phyloP scores from a whole-genome alignment of 495 filamentous ascomycete genomes.

The Evernia prunastri region DNA sequence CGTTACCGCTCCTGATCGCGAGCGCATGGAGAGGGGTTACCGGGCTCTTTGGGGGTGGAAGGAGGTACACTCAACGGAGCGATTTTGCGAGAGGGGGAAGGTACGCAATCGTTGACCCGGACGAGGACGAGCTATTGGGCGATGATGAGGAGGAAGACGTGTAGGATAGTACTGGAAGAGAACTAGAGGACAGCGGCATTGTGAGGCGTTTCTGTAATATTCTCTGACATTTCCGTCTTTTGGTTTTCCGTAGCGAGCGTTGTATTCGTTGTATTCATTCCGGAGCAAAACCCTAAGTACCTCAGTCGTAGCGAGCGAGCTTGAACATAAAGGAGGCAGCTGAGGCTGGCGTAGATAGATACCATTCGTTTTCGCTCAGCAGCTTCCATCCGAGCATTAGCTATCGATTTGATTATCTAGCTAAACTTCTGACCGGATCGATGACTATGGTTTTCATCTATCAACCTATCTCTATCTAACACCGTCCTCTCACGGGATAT shows the following conservation, averaged over 20 bases:
- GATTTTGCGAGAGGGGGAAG: slow-evolving; percentile 77
- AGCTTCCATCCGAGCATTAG: too few species aligned
- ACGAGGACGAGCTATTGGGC: slow-evolving; percentile 88
- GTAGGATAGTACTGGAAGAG: slow-evolving; percentile 30
- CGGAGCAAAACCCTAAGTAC: background rate
- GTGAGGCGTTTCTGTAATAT: slow-evolving; percentile 12
- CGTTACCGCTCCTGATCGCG: slow-evolving; percentile 62
- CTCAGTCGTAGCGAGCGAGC: background rate
- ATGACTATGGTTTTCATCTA: background rate
- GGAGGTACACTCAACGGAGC: slow-evolving; percentile 73
- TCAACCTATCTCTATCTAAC: background rate
- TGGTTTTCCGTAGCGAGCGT: background rate
- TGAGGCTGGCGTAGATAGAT: too few species aligned
- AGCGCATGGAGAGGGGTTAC: slow-evolving; percentile 60
- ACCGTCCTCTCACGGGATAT: background rate
- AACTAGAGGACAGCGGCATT: slow-evolving; percentile 23
- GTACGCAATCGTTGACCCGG: slow-evolving; percentile 79
- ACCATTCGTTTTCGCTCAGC: background rate
- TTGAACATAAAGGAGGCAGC: background rate
- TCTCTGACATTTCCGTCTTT: background rate
- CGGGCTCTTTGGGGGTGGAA: slow-evolving; percentile 37
- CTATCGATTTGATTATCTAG: too few species aligned
- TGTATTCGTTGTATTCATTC: background rate
- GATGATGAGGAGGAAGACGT: slow-evolving; percentile 90
- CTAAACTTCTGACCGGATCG: too few species aligned